Evolutionary conservation across 108 stramenopile species (phyloP).

Genomic region (Ochromonas danica): DNA sequence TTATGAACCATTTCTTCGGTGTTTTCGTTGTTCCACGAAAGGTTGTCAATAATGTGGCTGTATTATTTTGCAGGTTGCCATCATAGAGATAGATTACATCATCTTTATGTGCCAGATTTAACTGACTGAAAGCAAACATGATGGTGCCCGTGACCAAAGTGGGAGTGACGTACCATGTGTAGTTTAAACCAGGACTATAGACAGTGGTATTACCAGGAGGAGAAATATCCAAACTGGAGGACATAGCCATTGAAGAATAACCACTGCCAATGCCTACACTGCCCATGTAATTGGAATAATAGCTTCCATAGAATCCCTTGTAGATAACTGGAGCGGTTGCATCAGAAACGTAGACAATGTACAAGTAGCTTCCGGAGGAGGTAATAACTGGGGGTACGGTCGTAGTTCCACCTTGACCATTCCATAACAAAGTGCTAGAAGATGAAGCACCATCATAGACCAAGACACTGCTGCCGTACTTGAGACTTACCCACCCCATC

Average conservation of each 20-base stretch:
- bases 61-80: no score
- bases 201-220: conserved; percentile 20
- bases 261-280: neutral
- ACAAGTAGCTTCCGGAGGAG: neutral
- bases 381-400: conserved; percentile 1
- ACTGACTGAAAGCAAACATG: conserved; percentile 2
- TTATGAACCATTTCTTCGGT: no score
- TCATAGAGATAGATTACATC: neutral
- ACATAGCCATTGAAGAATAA: neutral
- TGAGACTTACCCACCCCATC: neutral
- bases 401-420: neutral
- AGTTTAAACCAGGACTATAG: neutral
- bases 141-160: neutral
- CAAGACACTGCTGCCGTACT: neutral
- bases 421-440: neutral
- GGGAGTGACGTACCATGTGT: neutral
- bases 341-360: neutral
- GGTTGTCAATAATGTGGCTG: no score
- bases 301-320: neutral
- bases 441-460: neutral
- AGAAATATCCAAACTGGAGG: neutral
- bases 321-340: neutral
- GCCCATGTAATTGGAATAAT: conserved; percentile 4
- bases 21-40: no score
- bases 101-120: neutral